phyloP scores from a whole-genome alignment of 371 early-diverging fungal genomes.

The Vairimorpha ceranae region DNA sequence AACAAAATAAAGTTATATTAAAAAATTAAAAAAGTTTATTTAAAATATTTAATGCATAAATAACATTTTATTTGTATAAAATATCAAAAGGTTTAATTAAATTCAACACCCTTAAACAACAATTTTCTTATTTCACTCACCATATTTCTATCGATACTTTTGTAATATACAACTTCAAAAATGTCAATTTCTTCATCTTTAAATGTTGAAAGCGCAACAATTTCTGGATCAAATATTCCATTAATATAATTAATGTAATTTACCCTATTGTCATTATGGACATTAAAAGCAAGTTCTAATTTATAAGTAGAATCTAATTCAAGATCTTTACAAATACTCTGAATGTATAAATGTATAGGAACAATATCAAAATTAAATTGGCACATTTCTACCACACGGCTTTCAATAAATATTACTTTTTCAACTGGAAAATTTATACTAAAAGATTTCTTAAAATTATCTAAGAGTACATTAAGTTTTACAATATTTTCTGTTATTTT shows the following conservation, averaged over 20 bases:
- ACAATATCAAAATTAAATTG: slow-evolving; percentile 37
- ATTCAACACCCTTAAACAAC: neutral
- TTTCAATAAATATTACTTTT: slow-evolving; percentile 11
- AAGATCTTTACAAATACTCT: slow-evolving; percentile 20
- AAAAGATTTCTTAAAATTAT: neutral
- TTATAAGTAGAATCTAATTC: slow-evolving; percentile 1
- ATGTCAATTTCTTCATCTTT: slow-evolving; percentile 17
- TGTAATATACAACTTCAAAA: slow-evolving; percentile 28
- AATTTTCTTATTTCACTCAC: slow-evolving; percentile 22
- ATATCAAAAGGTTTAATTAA: neutral
- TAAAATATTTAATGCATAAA: neutral
- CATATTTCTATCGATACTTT: neutral
- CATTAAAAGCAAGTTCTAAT: slow-evolving; percentile 5
- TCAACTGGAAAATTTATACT: slow-evolving; percentile 1
- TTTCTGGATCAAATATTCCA: slow-evolving; percentile 35
- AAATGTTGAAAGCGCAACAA: slow-evolving; percentile 24
- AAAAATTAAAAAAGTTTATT: neutral
- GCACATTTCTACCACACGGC: slow-evolving; percentile 28
- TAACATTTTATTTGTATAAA: slow-evolving; percentile 1
- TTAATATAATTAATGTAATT: slow-evolving; percentile 42
- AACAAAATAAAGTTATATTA: neutral
- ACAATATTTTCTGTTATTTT: slow-evolving; percentile 35
- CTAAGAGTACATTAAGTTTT: slow-evolving; percentile 20
- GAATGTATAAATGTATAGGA: slow-evolving; percentile 25
- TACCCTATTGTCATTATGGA: slow-evolving; percentile 33